Conservation (phyloP, 768 basidiomycete species). For the Calocybe cyanea region DNA sequence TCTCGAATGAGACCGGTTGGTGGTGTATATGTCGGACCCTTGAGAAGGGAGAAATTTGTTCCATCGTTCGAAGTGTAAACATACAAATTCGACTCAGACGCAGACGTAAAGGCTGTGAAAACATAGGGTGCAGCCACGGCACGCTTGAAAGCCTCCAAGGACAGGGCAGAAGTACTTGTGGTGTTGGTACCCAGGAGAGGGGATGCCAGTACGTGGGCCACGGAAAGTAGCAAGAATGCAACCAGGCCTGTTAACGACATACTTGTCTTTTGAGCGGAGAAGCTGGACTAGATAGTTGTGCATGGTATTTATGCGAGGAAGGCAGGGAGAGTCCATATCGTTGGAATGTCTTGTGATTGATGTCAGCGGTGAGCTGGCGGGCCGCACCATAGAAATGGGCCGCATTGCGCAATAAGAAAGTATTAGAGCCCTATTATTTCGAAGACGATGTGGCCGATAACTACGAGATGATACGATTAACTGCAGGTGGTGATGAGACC, state of each 20-base stretch:
- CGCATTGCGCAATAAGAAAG: neutral
- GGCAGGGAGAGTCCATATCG: neutral
- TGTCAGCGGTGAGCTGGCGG: constrained; percentile 4
- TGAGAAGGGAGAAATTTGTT: constrained; percentile 25
- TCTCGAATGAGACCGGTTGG: constrained; percentile 31
- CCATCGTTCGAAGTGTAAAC: constrained; percentile 31
- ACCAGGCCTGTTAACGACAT: constrained; percentile 4
- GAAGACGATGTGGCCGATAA: neutral
- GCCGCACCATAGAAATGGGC: constrained; percentile 2
- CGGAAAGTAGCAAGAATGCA: neutral
- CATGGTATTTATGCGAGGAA: constrained; percentile 2
- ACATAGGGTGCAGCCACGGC: constrained; percentile 28
- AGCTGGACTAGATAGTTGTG: neutral
- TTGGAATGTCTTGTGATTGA: constrained; percentile 9
- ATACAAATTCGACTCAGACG: constrained; percentile 31
- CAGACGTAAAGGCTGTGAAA: constrained; percentile 30
- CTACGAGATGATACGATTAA: too few relatives aligned
- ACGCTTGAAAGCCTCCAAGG: constrained; percentile 26
- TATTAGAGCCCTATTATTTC: neutral
- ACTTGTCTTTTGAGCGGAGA: neutral
- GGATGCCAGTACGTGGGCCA: constrained; percentile 4
- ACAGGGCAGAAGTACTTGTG: constrained; percentile 22
- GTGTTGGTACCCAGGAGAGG: constrained; percentile 12
- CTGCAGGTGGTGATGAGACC: too few relatives aligned
- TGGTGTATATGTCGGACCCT: constrained; percentile 32